These are phyloP conservation scores for Morella rubra DNA, from an alignment of 306 rosid species.

Conservation along the genomic window DNA sequence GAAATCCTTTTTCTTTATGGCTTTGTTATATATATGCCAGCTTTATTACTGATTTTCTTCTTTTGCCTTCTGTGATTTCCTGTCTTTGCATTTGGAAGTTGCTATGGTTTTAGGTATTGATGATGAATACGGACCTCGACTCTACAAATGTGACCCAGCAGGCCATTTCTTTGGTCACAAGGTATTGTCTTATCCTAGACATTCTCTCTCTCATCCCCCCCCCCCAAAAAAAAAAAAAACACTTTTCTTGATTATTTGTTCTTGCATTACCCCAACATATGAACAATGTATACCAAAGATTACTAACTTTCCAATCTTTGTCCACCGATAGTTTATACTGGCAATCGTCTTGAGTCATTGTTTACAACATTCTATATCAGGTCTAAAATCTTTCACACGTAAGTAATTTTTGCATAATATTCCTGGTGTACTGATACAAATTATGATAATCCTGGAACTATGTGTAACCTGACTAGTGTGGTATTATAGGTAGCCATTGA, in stretches of 20 bases:
- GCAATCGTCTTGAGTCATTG: background rate
- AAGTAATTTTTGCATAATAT: background rate
- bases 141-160: conserved; percentile 96
- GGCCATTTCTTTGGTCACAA: conserved; percentile 99
- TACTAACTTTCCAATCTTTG: background rate
- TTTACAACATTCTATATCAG: background rate
- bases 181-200: conserved; percentile 43
- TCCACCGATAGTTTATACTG: background rate
- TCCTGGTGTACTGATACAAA: background rate
- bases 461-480: background rate
- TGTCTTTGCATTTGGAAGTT: conserved; percentile 49
- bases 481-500: background rate
- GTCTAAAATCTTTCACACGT: background rate
- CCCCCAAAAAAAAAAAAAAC: too few relatives aligned
- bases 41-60: conserved; percentile 28
- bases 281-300: conserved; percentile 13
- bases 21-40: conserved; percentile 2
- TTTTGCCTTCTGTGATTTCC: conserved; percentile 7
- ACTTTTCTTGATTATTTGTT: too few relatives aligned
- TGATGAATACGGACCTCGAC: conserved; percentile 82
- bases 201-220: background rate
- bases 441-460: background rate
- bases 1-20: background rate
- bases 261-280: conserved; percentile 2
- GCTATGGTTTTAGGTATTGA: conserved; percentile 97